Evolutionary conservation across 768 basidiomycete genomes (phyloP).

Genomic region (Sistotremastrum niveocremeum): DNA sequence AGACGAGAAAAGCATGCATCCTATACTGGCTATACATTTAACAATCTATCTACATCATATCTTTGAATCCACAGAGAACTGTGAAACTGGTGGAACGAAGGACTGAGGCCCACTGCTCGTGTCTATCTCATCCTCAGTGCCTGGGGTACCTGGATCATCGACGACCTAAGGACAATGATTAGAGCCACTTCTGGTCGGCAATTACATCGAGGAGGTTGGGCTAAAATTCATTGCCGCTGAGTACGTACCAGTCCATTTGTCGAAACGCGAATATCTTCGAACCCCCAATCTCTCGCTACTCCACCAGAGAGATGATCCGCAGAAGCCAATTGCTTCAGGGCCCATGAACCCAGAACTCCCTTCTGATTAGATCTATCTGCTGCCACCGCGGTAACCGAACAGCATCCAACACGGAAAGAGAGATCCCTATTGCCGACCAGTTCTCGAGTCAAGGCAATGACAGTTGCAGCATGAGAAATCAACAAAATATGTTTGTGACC

Average conservation of each 20-base stretch:
- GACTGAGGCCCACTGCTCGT: slow-evolving; percentile 41
- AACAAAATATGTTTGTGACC: slow-evolving; percentile 43
- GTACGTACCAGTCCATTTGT: slow-evolving; percentile 40
- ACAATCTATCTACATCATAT: too few species aligned
- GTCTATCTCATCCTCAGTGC: slow-evolving; percentile 45
- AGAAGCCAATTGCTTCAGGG: slow-evolving; percentile 33
- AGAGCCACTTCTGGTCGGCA: neutral
- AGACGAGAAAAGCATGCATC: too few species aligned
- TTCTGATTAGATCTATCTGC: slow-evolving; percentile 22
- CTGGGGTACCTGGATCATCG: slow-evolving; percentile 56
- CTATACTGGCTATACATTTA: too few species aligned
- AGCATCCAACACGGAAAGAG: slow-evolving; percentile 58
- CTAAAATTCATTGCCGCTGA: neutral
- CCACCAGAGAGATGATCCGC: slow-evolving; percentile 48
- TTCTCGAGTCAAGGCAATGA: slow-evolving; percentile 48
- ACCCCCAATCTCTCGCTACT: slow-evolving; percentile 62
- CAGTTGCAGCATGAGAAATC: slow-evolving; percentile 64
- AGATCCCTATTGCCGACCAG: slow-evolving; percentile 40
- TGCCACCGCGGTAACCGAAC: slow-evolving; percentile 36
- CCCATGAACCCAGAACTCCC: slow-evolving; percentile 33
- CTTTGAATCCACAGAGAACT: too few species aligned
- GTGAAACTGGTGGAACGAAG: neutral
- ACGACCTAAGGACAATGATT: slow-evolving; percentile 35
- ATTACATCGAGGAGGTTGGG: too few species aligned
- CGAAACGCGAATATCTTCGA: slow-evolving; percentile 53